These are phyloP conservation scores for Cytospora paraplurivora DNA, from an alignment of 2,329 filamentous ascomycete genomes.

Conservation along the genomic window DNA sequence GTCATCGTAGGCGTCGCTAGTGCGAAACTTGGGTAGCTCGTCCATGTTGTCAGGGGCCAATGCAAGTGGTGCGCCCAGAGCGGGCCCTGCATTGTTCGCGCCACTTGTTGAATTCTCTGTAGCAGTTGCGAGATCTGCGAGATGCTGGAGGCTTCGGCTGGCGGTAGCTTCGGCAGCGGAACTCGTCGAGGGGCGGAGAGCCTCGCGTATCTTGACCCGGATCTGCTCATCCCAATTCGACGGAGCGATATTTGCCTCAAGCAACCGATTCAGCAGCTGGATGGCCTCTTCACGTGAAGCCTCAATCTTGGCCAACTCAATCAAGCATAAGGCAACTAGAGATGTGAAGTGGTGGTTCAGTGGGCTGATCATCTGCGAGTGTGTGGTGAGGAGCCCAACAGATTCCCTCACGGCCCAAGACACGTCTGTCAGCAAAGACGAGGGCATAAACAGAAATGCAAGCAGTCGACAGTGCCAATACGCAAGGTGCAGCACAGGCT, in stretches of 20 bases:
- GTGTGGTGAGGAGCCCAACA: constrained; percentile 58
- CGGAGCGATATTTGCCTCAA: constrained; percentile 53
- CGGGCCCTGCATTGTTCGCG: constrained; percentile 30
- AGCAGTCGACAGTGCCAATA: constrained; percentile 73
- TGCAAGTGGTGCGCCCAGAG: not conserved
- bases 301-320: constrained; percentile 59
- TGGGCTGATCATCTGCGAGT: constrained; percentile 59
- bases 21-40: constrained; percentile 23
- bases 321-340: constrained; percentile 61
- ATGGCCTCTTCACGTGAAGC: constrained; percentile 60
- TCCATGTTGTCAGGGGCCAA: constrained; percentile 6
- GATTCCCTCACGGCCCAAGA: constrained; percentile 63
- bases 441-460: constrained; percentile 60
- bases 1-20: constrained; percentile 42
- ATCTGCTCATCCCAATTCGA: constrained; percentile 61
- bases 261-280: constrained; percentile 56
- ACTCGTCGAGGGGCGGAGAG: constrained; percentile 40
- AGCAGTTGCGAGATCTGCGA: constrained; percentile 59
- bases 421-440: constrained; percentile 57
- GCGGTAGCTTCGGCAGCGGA: constrained; percentile 45
- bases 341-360: constrained; percentile 68
- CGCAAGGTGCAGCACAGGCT: constrained; percentile 63
- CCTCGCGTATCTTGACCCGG: constrained; percentile 53
- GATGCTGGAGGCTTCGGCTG: constrained; percentile 60
- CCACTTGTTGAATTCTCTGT: constrained; percentile 37